These are phyloP conservation scores for Phytopythium chamaehyphon DNA, from an alignment of 352 stramenopile genomes.

Conservation along the genomic window DNA sequence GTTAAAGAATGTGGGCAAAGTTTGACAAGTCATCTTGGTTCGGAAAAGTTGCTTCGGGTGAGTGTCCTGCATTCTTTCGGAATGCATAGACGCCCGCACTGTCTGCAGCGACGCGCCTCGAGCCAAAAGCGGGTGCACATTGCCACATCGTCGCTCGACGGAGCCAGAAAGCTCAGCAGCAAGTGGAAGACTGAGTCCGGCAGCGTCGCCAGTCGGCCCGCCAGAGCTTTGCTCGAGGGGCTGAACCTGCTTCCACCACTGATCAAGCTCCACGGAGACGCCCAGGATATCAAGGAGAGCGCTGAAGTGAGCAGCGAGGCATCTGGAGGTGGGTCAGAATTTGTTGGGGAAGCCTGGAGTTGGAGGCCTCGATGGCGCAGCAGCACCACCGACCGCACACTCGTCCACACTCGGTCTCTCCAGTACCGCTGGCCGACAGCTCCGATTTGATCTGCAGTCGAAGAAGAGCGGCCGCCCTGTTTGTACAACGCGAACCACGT, in stretches of 20 bases:
- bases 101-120: constrained; percentile 3
- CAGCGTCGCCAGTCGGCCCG: constrained; percentile 1
- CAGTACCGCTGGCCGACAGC: constrained; percentile 15
- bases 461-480: neutral
- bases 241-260: neutral
- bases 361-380: constrained; percentile 10
- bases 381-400: constrained; percentile 12
- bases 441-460: neutral
- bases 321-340: neutral
- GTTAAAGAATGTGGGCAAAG: too few relatives aligned
- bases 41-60: too few relatives aligned
- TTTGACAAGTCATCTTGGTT: too few relatives aligned
- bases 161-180: constrained; percentile 1
- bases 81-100: constrained; percentile 4
- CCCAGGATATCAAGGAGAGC: too few relatives aligned
- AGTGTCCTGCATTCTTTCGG: constrained; percentile 1
- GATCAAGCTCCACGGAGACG: neutral
- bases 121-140: constrained; percentile 6
- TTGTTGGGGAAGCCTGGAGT: neutral
- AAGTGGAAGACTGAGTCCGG: neutral
- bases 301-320: too few relatives aligned
- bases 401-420: constrained; percentile 15
- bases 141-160: neutral
- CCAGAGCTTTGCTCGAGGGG: neutral
- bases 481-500: constrained; percentile 17